Base-by-base conservation (phyloP, 2,329 filamentous ascomycete genomes). In the Nothophoma quercina region DNA sequence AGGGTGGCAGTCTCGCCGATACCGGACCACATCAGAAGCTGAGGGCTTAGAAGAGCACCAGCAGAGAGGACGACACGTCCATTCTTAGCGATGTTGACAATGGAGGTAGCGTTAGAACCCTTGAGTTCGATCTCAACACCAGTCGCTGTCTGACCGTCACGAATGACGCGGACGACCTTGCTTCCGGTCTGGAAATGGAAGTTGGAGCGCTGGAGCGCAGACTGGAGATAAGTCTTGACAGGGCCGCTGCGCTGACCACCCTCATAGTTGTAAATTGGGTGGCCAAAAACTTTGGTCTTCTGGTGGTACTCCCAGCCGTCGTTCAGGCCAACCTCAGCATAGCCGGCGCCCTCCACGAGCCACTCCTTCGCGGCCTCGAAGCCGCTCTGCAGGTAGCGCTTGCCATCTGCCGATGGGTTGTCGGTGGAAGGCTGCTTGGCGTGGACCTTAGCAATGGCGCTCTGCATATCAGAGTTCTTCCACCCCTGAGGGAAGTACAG, bases 191-290 rank as follows among this genome's bases (percentile, higher is more conserved):
- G 70, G 1, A 84, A 59, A 7, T 60, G 47, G 42, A 69, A 69
- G 57, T 69, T 69, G 4, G 60, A 43, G 19, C 63, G 62, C 61
- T 44, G 67, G 68, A 70, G 83, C 0, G 81, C 80, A 4, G 69
- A 73, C 54, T 82, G 79, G 0, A 84, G 75, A 56, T 84, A 83
- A 0, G 79, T 83, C 48, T 72, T 73, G 0, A 73, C 74, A 0
- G 81, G 80, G 0, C 81, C 81, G 16, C 80, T 80, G 33, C 81
- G 71, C 55, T 83, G 77, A 3, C 80, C 81, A 16, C 77, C 68
- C 15, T 77, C 72, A 56, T 82, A 83, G 56, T 80, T 75, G 61
- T 76, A 83, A 0, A 76, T 71, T 0, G 81, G 77, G 18, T 79
- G 72, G 3, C 80, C 80, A 40, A 83, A 83, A 0, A 80, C 79